Base-by-base conservation (phyloP, 257 asterid genomes). In the Mentha longifolia region DNA sequence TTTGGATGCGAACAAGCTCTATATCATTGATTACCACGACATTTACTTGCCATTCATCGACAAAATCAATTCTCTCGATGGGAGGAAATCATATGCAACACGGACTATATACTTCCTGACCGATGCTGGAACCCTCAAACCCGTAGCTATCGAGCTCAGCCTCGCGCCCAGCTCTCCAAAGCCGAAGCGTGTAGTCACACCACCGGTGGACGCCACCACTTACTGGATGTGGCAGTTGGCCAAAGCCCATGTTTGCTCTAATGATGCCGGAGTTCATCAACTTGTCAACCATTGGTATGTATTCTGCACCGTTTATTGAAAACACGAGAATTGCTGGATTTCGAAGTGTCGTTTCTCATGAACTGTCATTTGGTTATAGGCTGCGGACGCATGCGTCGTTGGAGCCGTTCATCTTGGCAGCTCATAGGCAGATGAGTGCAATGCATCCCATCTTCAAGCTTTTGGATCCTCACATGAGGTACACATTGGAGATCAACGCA, bases 211-310 rank as follows among this genome's bases (percentile, higher is more conserved):
- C 42, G 95, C 98, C 54, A 85, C 97, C 62, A 75, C 88, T 41
- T 81, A 80, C 46, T 95, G 99, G 99, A 79, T 51, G 74, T 95
- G 99, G 99, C 91, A 84, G 41, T 68, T 95, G 17, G 99, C 98
- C 2, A 95, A 92, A 78, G 94, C 98, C 56, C 98, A 92, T 41
- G 98, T 92, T 66, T 92, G 95, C 61, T 81, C 99, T 37, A 95
- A 95, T 14, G 99, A 95, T 68, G 99, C 99, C n/a, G 99, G 98
- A 6, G 97, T 92, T 16, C 99, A 95, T 72, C 99, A 95, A 77
- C 94, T 90, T 3, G 97, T 95, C 68, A 86, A 95, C 85, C 99
- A 95, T 77, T 95, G 98, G 99, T 95, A 85, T 5, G 89, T 47
- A 19, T 37, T 45, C 25, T 35, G 39, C 7, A 35, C 7, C 39